Base-by-base conservation (phyloP, 495 filamentous ascomycete genomes). In the Lophium mytilinum region DNA sequence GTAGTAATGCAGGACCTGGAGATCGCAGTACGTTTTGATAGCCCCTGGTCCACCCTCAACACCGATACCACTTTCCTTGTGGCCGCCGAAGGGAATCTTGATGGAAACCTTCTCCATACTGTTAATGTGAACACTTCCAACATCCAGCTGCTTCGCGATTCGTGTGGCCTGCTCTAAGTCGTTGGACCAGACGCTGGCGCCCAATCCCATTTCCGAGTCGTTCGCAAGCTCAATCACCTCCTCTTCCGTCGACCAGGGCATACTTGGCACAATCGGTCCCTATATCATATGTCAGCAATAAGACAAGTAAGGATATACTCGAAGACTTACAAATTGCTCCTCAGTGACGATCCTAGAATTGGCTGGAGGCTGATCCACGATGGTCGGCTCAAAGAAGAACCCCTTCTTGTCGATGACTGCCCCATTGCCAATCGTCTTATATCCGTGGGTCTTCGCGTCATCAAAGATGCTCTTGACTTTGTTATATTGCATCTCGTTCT, bases 21-120 rank as follows among this genome's bases (percentile, higher is more conserved):
- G n/a, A 19, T 52, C 35, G 50, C 50, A 52, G 50, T 35, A 52
- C n/a, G 19, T 12, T 15, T 52, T 37, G 12, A 52, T 12, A 3
- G 18, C 56, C 33, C 11, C 17, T 54, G 73, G 69, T 1, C 80
- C 79, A 71, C 81, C 80, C 68, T 86, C 85, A 15, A 78, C 78
- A 3, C 84, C 84, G 55, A 85, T 78, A 1, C 85, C 85, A 56
- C 76, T 80, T 57, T 83, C 74, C 74, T 87, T 86, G 66, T 81
- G 77, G 14, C 84, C 85, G 14, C 72, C 77, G 63, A 87, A 87
- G 49, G 77, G 78, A 1, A 75, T 78, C 55, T 78, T 78, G 46
- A 74, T 77, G 0, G 71, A 71, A 0, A 74, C 69, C 57, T 75
- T 73, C 61, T 69, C 71, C 35, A 53, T 69, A 34, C 70, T 69